These are phyloP conservation scores for Trichoderma reesei DNA, from an alignment of 495 filamentous ascomycete species.

Conservation along the genomic window DNA sequence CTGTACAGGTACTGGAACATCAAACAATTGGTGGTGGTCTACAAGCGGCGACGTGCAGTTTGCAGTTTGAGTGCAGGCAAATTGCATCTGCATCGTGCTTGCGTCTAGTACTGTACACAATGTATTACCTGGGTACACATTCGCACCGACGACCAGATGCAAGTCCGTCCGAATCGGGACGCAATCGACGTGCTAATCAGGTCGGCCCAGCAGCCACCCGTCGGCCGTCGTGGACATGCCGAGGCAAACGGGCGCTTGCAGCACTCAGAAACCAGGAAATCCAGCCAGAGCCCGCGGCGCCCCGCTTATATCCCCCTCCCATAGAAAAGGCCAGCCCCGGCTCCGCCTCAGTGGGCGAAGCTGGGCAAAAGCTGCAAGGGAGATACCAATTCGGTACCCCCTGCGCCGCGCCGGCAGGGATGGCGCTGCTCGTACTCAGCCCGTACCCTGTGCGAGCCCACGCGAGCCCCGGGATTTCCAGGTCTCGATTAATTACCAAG, in stretches of 20 bases:
- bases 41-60: no score
- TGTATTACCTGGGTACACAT: no score
- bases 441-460: neutral
- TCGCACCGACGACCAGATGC: no score
- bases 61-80: neutral
- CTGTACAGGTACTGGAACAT: no score
- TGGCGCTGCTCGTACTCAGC: neutral
- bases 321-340: neutral
- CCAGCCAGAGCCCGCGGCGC: neutral
- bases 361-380: conserved; percentile 4
- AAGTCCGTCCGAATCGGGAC: no score
- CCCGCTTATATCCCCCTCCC: neutral
- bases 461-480: conserved; percentile 6
- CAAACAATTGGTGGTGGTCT: no score
- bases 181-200: no score
- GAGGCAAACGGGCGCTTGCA: neutral
- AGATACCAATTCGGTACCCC: conserved; percentile 1
- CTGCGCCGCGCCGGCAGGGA: neutral
- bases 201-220: neutral
- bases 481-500: conserved; percentile 3
- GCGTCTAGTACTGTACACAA: no score
- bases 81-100: no score
- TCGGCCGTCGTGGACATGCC: conserved; percentile 1
- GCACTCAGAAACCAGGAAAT: no score
- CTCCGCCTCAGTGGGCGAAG: conserved; percentile 2